These are phyloP conservation scores for Erodium trifolium DNA, from an alignment of 441 rosid species.

Conservation along the genomic window DNA sequence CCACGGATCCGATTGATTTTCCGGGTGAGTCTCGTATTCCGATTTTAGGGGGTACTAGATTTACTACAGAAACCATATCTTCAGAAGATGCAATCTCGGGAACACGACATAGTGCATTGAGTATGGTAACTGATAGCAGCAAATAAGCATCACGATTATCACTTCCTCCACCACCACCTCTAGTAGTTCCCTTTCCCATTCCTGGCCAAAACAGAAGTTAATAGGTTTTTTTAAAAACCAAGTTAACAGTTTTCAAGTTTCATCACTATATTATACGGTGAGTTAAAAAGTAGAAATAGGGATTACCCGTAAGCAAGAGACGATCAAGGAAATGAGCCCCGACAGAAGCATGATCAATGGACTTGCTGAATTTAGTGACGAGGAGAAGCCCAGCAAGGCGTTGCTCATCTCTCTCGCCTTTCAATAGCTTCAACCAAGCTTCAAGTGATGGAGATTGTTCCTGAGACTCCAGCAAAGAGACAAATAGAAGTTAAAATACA, in stretches of 20 bases:
- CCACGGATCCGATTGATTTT: too few relatives aligned
- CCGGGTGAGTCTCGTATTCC: too few relatives aligned
- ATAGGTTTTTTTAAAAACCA: too few relatives aligned
- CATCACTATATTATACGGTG: background rate
- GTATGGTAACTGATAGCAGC: too few relatives aligned
- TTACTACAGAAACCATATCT: too few relatives aligned
- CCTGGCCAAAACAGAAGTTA: too few relatives aligned
- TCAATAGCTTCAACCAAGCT: constrained; percentile 67
- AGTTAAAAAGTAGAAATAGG: background rate
- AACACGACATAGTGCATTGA: too few relatives aligned
- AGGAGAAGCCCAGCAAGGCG: constrained; percentile 85
- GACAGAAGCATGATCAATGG: constrained; percentile 50
- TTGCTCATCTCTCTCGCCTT: constrained; percentile 87
- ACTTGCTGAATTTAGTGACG: constrained; percentile 64
- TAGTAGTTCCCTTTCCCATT: too few relatives aligned
- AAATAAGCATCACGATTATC: too few relatives aligned
- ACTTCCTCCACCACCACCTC: too few relatives aligned
- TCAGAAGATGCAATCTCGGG: too few relatives aligned
- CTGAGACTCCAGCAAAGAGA: constrained; percentile 24
- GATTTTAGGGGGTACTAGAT: too few relatives aligned
- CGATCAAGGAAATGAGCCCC: constrained; percentile 64
- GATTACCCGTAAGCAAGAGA: constrained; percentile 63
- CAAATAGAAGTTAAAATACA: background rate
- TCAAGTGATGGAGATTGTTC: constrained; percentile 46
- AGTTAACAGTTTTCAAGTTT: background rate